Conservation (phyloP, 139 green algal genomes). For the Chlorella sorokiniana region DNA sequence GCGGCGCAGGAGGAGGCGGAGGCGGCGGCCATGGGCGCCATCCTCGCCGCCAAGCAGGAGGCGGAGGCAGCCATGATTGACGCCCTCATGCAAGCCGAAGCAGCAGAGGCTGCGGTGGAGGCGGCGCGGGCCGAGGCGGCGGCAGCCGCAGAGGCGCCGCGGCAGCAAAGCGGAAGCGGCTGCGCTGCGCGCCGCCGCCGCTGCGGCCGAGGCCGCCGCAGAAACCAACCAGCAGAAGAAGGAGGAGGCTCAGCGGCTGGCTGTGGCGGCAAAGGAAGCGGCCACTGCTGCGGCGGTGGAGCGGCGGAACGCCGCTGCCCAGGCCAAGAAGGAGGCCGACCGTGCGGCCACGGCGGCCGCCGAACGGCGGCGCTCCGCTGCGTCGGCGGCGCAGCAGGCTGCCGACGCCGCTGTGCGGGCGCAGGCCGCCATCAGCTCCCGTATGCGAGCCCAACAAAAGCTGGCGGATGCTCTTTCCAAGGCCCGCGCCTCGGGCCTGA, state of each 20-base stretch:
- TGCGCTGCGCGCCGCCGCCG: conserved; percentile 11
- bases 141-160: not conserved
- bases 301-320: not conserved
- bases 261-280: not conserved
- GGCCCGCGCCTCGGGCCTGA: not conserved
- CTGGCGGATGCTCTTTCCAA: conserved; percentile 1
- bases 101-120: conserved; percentile 7
- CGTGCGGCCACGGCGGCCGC: not conserved
- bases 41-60: conserved; percentile 1
- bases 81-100: conserved; percentile 11
- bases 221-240: not conserved
- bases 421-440: not conserved
- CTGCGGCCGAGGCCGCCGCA: not conserved
- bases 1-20: conserved; percentile 3
- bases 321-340: conserved; percentile 1
- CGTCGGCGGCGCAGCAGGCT: conserved; percentile 9
- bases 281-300: not conserved
- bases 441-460: conserved; percentile 13
- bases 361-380: not conserved
- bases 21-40: conserved; percentile 12
- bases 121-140: conserved; percentile 7
- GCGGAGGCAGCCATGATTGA: conserved; percentile 23
- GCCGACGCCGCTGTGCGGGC: conserved; percentile 1
- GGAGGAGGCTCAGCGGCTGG: not conserved
- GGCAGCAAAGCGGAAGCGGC: conserved; percentile 16